Evolutionary conservation across 768 basidiomycete species (phyloP).

Genomic region (Lentinula sp.): DNA sequence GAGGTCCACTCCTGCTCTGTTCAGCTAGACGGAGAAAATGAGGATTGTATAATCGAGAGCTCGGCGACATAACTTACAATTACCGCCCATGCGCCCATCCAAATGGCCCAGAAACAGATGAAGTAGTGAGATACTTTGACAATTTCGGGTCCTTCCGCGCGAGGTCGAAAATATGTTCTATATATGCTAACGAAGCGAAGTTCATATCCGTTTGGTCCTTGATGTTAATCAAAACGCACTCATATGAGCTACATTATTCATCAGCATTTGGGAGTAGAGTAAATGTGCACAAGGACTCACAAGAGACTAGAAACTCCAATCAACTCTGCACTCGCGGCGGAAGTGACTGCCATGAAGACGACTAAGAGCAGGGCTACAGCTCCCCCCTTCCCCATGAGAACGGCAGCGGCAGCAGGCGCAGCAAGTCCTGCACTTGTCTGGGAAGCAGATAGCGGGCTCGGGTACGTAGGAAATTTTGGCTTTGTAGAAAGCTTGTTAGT

Average conservation of each 20-base stretch:
- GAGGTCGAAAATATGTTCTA: constrained; percentile 30
- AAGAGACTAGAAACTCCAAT: constrained; percentile 38
- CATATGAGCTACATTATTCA: constrained; percentile 30
- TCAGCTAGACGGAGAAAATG: constrained; percentile 22
- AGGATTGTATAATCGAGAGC: neutral
- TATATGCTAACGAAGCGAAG: constrained; percentile 20
- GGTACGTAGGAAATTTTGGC: constrained; percentile 50
- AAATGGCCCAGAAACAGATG: constrained; percentile 35
- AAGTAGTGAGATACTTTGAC: constrained; percentile 32
- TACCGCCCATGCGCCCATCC: constrained; percentile 37
- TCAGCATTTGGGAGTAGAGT: neutral
- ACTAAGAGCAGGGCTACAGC: constrained; percentile 35
- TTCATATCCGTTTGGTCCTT: neutral
- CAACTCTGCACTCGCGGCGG: constrained; percentile 38
- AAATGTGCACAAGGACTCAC: constrained; percentile 19
- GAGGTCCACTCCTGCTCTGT: constrained; percentile 37
- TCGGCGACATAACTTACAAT: constrained; percentile 19
- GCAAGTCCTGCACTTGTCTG: constrained; percentile 38
- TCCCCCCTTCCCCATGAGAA: constrained; percentile 39
- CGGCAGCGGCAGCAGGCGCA: constrained; percentile 38
- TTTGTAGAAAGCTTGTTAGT: constrained; percentile 10
- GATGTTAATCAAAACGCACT: constrained; percentile 23
- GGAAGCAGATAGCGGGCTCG: constrained; percentile 30
- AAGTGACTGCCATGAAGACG: constrained; percentile 39
- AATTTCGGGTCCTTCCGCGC: constrained; percentile 31